Conservation (phyloP, 768 basidiomycete species). For the Mycena sanguinolenta region DNA sequence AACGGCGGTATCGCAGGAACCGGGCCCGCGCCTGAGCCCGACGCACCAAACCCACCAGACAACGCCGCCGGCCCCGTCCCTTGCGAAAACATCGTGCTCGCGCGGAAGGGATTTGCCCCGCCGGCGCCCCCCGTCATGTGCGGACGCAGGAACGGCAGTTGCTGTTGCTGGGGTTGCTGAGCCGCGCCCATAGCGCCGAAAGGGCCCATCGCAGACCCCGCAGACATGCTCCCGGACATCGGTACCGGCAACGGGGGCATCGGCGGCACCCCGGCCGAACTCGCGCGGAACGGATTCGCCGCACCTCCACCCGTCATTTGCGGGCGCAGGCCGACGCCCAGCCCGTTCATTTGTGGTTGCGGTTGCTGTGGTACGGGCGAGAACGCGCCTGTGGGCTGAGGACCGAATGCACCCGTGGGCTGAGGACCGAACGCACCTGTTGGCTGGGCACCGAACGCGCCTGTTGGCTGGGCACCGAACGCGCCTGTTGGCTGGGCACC, state of each 20-base stretch:
- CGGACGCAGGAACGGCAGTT: conserved; percentile 52
- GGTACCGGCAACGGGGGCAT: no score
- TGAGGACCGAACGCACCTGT: conserved; percentile 49
- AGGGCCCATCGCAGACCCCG: no score
- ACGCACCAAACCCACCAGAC: no score
- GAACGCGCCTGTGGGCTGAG: conserved; percentile 59
- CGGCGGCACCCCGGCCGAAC: no score
- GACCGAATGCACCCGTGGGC: conserved; percentile 56
- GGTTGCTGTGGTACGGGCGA: no score
- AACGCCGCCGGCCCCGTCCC: conserved; percentile 69
- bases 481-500: conserved; percentile 58
- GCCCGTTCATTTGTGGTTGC: conserved; percentile 15
- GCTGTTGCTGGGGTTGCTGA: background rate
- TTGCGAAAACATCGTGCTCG: conserved; percentile 79
- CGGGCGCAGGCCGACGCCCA: conserved; percentile 69
- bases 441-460: conserved; percentile 2
- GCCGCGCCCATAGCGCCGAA: no score
- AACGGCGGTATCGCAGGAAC: conserved; percentile 31
- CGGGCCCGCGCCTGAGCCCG: no score
- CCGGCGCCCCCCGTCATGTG: conserved; percentile 71
- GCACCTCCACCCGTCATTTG: conserved; percentile 69
- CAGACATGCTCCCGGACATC: no score
- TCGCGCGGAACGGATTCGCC: conserved; percentile 75
- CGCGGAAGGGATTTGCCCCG: conserved; percentile 83
- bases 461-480: conserved; percentile 51